phyloP scores from a whole-genome alignment of 192 early-diverging fungal genomes.

The Mycoemilia scoparia region DNA sequence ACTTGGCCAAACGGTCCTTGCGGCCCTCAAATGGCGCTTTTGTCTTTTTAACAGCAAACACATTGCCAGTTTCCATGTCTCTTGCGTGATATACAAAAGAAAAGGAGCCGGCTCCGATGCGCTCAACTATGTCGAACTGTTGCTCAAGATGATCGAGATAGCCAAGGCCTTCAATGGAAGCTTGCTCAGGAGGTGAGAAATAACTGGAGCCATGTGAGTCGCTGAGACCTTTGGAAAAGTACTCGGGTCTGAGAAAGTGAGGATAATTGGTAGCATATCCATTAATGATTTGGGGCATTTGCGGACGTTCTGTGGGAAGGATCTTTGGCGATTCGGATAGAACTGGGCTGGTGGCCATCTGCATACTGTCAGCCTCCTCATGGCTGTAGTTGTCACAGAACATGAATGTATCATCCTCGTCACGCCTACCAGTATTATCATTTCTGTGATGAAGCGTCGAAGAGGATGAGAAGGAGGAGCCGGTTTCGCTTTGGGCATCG shows the following conservation, averaged over 20 bases:
- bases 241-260: slow-evolving; percentile 18
- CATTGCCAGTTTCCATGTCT: slow-evolving; percentile 33
- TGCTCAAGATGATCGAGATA: slow-evolving; percentile 47
- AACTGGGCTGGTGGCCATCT: slow-evolving; percentile 1
- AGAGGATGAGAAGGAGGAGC: too few species aligned
- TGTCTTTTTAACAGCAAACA: slow-evolving; percentile 74
- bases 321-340: slow-evolving; percentile 13
- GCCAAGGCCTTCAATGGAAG: slow-evolving; percentile 13
- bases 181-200: slow-evolving; percentile 13
- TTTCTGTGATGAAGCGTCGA: too few species aligned
- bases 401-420: slow-evolving; percentile 12
- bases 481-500: too few species aligned
- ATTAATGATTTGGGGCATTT: slow-evolving; percentile 25
- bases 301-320: slow-evolving; percentile 15
- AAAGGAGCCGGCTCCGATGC: slow-evolving; percentile 67
- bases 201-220: slow-evolving; percentile 15
- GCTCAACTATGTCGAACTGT: slow-evolving; percentile 42
- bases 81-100: slow-evolving; percentile 64
- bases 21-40: slow-evolving; percentile 45
- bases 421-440: too few species aligned
- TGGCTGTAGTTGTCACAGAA: slow-evolving; percentile 3
- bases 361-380: not conserved
- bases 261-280: slow-evolving; percentile 27
- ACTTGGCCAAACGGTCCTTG: slow-evolving; percentile 42
- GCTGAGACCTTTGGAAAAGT: slow-evolving; percentile 8